phyloP scores from a whole-genome alignment of 768 basidiomycete species.

The Galerina sulciceps region DNA sequence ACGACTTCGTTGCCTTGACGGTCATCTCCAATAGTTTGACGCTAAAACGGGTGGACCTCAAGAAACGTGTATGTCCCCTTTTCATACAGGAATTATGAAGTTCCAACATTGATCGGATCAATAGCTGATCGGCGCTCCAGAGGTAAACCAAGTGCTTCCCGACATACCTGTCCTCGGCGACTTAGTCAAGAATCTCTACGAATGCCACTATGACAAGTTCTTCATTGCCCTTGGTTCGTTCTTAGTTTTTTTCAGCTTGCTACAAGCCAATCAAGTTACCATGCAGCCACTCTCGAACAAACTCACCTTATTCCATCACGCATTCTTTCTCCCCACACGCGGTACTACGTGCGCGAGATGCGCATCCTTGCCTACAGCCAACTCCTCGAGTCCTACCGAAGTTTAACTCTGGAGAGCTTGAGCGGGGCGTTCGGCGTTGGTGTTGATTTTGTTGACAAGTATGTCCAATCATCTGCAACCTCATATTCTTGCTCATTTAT shows the following conservation, averaged over 20 bases:
- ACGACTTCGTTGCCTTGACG: constrained; percentile 86
- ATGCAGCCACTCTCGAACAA: constrained; percentile 84
- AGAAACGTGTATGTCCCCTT: constrained; percentile 73
- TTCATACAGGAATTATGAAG: background rate
- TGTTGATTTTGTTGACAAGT: constrained; percentile 86
- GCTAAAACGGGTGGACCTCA: constrained; percentile 82
- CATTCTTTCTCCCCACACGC: constrained; percentile 81
- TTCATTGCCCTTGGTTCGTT: constrained; percentile 82
- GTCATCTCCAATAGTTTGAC: constrained; percentile 81
- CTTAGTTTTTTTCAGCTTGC: background rate
- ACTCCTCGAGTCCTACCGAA: constrained; percentile 89
- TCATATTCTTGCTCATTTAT: background rate
- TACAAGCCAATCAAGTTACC: background rate
- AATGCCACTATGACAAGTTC: constrained; percentile 94
- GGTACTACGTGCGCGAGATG: constrained; percentile 95
- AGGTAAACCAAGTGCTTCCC: constrained; percentile 84
- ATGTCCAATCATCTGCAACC: constrained; percentile 37
- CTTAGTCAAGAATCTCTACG: constrained; percentile 85
- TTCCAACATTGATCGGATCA: background rate
- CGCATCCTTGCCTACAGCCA: constrained; percentile 92
- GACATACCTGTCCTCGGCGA: constrained; percentile 83
- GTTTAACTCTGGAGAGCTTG: constrained; percentile 87
- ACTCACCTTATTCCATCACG: constrained; percentile 87
- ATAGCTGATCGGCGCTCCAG: constrained; percentile 84
- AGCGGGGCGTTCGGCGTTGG: constrained; percentile 88